Conservation (phyloP, 805 yeast genomes). For the Aciculoconidium aculeatum region DNA sequence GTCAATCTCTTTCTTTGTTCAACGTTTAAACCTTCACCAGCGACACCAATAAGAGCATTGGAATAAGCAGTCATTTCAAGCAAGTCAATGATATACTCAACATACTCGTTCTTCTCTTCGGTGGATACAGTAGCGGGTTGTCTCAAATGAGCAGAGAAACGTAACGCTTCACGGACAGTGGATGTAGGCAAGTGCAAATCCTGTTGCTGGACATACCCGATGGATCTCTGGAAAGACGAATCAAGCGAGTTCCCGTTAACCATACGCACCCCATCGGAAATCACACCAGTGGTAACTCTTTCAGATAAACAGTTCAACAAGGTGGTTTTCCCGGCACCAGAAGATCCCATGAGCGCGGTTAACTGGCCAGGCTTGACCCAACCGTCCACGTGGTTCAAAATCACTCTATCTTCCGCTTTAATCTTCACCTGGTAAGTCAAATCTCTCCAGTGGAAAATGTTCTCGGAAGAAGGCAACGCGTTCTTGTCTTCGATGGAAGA, state of each 20-base stretch:
- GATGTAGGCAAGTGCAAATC: conserved; percentile 28
- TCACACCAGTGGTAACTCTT: conserved; percentile 17
- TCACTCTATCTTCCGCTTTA: conserved; percentile 53
- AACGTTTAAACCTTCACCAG: conserved; percentile 35
- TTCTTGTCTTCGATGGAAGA: conserved; percentile 13
- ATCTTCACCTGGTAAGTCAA: conserved; percentile 66
- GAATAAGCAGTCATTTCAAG: conserved; percentile 23
- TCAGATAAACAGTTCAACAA: conserved; percentile 34
- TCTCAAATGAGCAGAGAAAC: conserved; percentile 22
- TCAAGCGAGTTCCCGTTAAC: conserved; percentile 21
- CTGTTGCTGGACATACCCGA: conserved; percentile 31
- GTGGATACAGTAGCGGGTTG: conserved; percentile 18
- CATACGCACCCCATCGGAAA: conserved; percentile 33
- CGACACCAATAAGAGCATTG: conserved; percentile 28
- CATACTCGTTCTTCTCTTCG: conserved; percentile 19
- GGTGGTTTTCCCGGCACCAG: conserved; percentile 44
- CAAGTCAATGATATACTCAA: conserved; percentile 20
- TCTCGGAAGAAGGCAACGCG: conserved; percentile 20
- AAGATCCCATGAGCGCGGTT: conserved; percentile 64
- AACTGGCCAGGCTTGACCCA: conserved; percentile 81
- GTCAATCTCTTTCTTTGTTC: conserved; percentile 38
- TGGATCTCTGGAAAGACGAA: conserved; percentile 25
- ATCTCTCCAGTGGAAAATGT: conserved; percentile 73
- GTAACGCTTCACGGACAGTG: conserved; percentile 25
- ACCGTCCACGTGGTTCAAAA: conserved; percentile 64